phyloP scores from a whole-genome alignment of 352 stramenopile species.

The Pythium oligandrum region DNA sequence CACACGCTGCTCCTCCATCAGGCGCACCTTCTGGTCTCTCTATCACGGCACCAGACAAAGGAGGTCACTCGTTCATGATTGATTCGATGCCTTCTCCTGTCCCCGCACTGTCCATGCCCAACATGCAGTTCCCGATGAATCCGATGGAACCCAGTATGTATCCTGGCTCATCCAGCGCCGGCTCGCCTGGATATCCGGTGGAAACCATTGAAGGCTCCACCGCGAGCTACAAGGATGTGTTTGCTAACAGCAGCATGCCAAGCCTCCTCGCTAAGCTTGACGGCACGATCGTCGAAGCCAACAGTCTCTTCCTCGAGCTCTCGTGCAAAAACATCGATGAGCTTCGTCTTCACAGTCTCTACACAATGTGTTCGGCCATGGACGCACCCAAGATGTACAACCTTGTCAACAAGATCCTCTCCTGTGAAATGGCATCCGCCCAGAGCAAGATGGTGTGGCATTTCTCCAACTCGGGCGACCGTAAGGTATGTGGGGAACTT shows the following conservation, averaged over 20 bases:
- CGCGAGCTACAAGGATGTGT: conserved; percentile 71
- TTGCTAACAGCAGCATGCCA: conserved; percentile 73
- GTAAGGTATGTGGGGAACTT: conserved; percentile 39
- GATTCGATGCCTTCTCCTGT: conserved; percentile 73
- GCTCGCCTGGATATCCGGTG: conserved; percentile 14
- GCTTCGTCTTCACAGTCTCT: conserved; percentile 68
- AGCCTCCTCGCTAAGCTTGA: conserved; percentile 73
- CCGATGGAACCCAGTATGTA: conserved; percentile 36
- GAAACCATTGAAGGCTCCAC: conserved; percentile 57
- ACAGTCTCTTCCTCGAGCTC: conserved; percentile 70
- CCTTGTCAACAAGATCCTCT: conserved; percentile 69
- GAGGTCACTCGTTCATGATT: conserved; percentile 60
- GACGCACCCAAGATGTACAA: conserved; percentile 81
- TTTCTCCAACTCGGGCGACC: conserved; percentile 59
- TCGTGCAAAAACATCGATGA: conserved; percentile 80
- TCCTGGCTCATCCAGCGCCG: conserved; percentile 16
- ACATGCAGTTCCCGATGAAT: conserved; percentile 64
- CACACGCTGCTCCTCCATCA: conserved; percentile 18
- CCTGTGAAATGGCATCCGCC: conserved; percentile 69
- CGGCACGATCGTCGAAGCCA: conserved; percentile 75
- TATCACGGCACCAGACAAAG: conserved; percentile 45
- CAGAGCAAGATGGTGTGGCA: conserved; percentile 87
- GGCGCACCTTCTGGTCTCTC: conserved; percentile 31
- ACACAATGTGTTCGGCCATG: conserved; percentile 74
- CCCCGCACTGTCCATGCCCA: conserved; percentile 59